A percentile compares a stretch with the other conserved stretches of the same genome.
phyloP scores from a whole-genome alignment of 768 basidiomycete species.

The Termitomyces sp. region DNA sequence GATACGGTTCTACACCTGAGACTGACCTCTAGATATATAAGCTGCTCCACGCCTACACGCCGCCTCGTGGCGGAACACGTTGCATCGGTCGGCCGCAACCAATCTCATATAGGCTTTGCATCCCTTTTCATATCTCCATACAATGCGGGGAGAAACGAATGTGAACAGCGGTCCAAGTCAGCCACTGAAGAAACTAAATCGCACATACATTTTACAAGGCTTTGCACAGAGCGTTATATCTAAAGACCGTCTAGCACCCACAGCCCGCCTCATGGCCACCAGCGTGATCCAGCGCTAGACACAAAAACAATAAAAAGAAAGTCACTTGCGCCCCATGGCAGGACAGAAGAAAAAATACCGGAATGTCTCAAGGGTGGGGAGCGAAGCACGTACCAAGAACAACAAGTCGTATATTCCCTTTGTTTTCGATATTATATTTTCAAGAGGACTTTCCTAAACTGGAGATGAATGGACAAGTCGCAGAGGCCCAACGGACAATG shows the following conservation, averaged over 20 bases:
- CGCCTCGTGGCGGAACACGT: neutral
- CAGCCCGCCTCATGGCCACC: neutral
- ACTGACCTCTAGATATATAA: conserved; percentile 1
- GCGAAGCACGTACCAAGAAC: too few species aligned
- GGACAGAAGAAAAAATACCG: too few species aligned
- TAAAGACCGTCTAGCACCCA: neutral
- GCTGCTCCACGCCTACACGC: neutral
- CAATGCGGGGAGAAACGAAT: neutral
- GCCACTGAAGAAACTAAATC: neutral
- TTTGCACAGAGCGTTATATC: neutral
- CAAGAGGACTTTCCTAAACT: neutral
- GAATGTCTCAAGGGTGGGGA: too few species aligned
- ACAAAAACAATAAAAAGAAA: neutral
- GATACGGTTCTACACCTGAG: neutral
- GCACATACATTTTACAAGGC: neutral
- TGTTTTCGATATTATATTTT: too few species aligned
- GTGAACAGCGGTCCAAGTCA: neutral
- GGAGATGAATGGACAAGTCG: neutral
- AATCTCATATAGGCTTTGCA: neutral
- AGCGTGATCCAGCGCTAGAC: neutral
- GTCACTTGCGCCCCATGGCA: too few species aligned
- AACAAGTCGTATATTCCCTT: too few species aligned
- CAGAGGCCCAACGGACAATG: neutral
- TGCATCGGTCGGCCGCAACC: neutral
- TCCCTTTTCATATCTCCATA: too few species aligned